A percentile compares a stretch with the other conserved stretches of the same genome.
These are phyloP conservation scores for Jaminaea rosea DNA, from an alignment of 1,284 basidiomycete genomes.

Conservation along the genomic window DNA sequence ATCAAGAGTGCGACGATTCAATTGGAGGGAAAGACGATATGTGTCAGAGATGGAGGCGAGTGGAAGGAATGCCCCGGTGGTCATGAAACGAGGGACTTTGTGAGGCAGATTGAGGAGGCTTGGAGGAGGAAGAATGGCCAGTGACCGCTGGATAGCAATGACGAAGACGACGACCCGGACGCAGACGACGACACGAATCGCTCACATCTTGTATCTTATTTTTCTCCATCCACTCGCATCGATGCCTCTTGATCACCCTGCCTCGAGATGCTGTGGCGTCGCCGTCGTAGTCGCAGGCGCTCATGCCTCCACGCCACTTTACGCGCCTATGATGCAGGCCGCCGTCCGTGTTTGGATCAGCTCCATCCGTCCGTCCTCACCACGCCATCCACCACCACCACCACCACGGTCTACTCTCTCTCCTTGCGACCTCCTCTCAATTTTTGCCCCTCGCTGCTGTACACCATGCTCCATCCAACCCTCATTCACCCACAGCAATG, in stretches of 20 bases:
- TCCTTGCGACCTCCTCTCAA: background rate
- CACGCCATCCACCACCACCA: background rate
- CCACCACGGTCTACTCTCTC: no score
- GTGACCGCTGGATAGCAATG: no score
- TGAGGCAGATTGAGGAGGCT: conserved; percentile 26
- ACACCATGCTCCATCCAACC: background rate
- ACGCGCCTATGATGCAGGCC: background rate
- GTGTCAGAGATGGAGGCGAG: conserved; percentile 22
- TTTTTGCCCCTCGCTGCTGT: no score
- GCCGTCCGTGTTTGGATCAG: background rate
- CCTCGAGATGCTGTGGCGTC: no score
- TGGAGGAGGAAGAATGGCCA: conserved; percentile 19
- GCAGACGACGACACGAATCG: no score
- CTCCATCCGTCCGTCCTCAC: background rate
- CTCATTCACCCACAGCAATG: background rate
- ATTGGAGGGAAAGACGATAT: conserved; percentile 23
- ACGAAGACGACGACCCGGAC: no score
- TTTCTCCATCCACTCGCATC: no score
- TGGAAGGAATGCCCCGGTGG: conserved; percentile 36
- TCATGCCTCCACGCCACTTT: no score
- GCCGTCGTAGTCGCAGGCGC: no score
- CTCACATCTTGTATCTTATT: no score
- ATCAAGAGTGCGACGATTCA: conserved; percentile 18
- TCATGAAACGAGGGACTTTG: conserved; percentile 23
- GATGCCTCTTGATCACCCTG: no score